Percentiles rank a stretch among this genome's conserved stretches.
These are phyloP conservation scores for Alnus glutinosa DNA, from an alignment of 306 rosid species.

Conservation along the genomic window DNA sequence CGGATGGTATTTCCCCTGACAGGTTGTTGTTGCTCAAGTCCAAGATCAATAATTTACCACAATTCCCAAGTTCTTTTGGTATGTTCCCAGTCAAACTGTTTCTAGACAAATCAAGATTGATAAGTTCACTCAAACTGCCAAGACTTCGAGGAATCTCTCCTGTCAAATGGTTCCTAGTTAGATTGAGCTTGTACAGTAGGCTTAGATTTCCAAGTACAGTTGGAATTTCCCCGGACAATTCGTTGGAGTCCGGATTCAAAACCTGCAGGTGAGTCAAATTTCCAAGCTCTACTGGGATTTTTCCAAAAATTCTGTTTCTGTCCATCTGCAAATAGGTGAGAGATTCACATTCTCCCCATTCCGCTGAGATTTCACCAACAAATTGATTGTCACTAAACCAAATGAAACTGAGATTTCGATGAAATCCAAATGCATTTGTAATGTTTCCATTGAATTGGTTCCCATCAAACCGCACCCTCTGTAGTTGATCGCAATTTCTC, in stretches of 20 bases:
- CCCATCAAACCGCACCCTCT: constrained; percentile 48
- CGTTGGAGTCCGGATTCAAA: constrained; percentile 24
- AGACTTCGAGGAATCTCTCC: constrained; percentile 44
- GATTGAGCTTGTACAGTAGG: constrained; percentile 36
- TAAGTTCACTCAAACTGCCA: constrained; percentile 29
- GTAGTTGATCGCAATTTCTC: constrained; percentile 48
- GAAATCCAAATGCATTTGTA: constrained; percentile 45
- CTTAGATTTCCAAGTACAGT: constrained; percentile 44
- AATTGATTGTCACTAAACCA: constrained; percentile 45
- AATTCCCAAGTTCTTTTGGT: constrained; percentile 39
- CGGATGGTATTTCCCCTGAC: too few relatives aligned
- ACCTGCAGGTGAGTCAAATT: constrained; percentile 27
- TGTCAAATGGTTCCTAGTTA: constrained; percentile 43
- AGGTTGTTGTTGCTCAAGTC: too few relatives aligned
- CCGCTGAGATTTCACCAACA: constrained; percentile 50
- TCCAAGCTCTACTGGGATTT: constrained; percentile 50
- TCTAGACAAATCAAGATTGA: constrained; percentile 47
- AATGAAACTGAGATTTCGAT: constrained; percentile 30
- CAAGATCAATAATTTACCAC: constrained; percentile 15
- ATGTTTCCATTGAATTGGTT: constrained; percentile 60
- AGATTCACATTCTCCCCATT: constrained; percentile 54
- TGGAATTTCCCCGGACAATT: constrained; percentile 48
- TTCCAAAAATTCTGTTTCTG: constrained; percentile 55
- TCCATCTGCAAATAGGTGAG: constrained; percentile 44
- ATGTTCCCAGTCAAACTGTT: constrained; percentile 47